Evolutionary conservation across 768 basidiomycete species (phyloP), one percentile per base, ranked within the genome.

Genomic region (Obba rivulosa): DNA sequence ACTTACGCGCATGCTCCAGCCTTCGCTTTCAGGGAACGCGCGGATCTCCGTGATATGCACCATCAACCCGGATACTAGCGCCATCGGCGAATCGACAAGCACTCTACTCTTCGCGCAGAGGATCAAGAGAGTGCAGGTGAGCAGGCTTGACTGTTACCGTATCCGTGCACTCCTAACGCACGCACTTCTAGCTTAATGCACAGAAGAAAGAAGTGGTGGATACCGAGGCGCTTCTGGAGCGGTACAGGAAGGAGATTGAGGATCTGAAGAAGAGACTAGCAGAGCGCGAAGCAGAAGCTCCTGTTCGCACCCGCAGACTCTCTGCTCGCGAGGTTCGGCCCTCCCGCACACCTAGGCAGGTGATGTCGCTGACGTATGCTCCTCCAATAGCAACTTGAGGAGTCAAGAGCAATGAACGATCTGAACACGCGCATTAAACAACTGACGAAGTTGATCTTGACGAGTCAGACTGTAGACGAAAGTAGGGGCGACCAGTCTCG

Each of bases 11-110:
- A 81, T 98, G 66, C 78, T 98, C 5, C 94, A 97, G 65, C 93
- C 95, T 1, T 97, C 93, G 0, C 74, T 99, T 1, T 88, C 92
- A 0, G 95, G 95, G 1, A 92, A 98, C 63, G 94, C 95, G 18
- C 83, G 92, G 8, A 94, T 99, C 45, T 92, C 90, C 36, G 94
- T 99, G 14, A 86, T 98, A 45, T 96, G 94, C 65, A 98, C 95
- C 0, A 79, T 98, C 62, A 95, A 94, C 59, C 92, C 95, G 0
- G 89, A 93, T 43, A 64, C 73, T 2, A 67, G 71, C 41, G 92
- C 92, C 16, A 73, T 94, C 5, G 73, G 81, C 8, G 95, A 98
- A 69, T 90, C 84, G 7, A 83, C 83, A 45, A 92, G 85, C 54
- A 99, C 95, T 0, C 71, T 98, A 17, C 79, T 85, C 35, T 98